A percentile compares a stretch with the other conserved stretches of the same genome.
These are phyloP conservation scores for Solanum piurae DNA, from an alignment of 257 asterid genomes.

Conservation along the genomic window DNA sequence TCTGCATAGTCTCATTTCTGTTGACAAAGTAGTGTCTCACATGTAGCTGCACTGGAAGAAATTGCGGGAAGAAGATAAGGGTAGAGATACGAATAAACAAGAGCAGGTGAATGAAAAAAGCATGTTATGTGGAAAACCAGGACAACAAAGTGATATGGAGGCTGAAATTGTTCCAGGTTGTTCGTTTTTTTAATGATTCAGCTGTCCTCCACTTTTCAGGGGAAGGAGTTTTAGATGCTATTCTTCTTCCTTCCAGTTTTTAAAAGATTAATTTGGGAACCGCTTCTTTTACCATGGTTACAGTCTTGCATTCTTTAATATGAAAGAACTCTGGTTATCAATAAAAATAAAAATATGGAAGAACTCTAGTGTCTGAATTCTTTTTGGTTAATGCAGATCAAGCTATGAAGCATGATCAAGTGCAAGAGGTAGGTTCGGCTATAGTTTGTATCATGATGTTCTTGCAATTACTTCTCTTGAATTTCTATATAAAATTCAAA, in stretches of 20 bases:
- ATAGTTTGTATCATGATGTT: neutral
- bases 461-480: neutral
- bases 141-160: neutral
- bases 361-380: neutral
- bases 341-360: neutral
- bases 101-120: neutral
- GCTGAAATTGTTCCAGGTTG: conserved; percentile 1
- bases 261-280: neutral
- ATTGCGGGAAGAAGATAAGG: neutral
- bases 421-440: neutral
- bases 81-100: neutral
- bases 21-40: neutral
- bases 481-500: neutral
- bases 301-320: neutral
- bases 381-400: conserved; percentile 3
- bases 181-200: neutral
- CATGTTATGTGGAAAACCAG: neutral
- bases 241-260: neutral
- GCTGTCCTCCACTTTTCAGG: neutral
- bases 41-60: conserved; percentile 2
- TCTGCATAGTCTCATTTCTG: neutral
- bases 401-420: conserved; percentile 2
- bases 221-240: neutral
- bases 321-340: neutral
- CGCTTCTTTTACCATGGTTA: neutral